These are phyloP conservation scores for Plasmodium blacklocki DNA, from an alignment of 169 alveolate genomes.

Conservation along the genomic window DNA sequence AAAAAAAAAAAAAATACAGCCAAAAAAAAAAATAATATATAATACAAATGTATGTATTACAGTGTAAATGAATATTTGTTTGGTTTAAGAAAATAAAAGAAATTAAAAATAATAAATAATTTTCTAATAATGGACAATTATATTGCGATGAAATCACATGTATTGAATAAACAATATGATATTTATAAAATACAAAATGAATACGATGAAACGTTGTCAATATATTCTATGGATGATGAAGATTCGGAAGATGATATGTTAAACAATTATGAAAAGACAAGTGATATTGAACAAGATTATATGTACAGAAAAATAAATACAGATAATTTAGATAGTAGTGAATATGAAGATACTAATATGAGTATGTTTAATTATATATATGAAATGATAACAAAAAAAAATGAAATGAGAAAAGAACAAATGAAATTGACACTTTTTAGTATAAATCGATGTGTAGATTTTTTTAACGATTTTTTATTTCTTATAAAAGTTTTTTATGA, in stretches of 20 bases:
- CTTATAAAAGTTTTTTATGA: conserved; percentile 21
- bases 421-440: conserved; percentile 22
- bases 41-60: too few relatives aligned
- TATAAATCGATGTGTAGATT: conserved; percentile 28
- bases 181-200: too few relatives aligned
- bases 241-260: background rate
- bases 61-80: too few relatives aligned
- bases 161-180: too few relatives aligned
- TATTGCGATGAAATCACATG: background rate
- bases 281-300: background rate
- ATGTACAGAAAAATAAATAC: background rate
- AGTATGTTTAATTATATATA: background rate
- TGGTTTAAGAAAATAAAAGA: background rate
- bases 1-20: background rate
- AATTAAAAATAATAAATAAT: background rate
- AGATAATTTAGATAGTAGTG: background rate
- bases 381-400: conserved; percentile 16
- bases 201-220: too few relatives aligned
- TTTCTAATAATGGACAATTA: background rate
- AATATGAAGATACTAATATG: background rate
- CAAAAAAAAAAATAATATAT: too few relatives aligned
- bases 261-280: background rate
- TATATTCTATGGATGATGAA: background rate
- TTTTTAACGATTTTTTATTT: conserved; percentile 26
- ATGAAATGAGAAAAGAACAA: conserved; percentile 35